A percentile compares a stretch with the other conserved stretches of the same genome.
Conservation (phyloP, 257 asterid species). For the Ehretia macrophylla region DNA sequence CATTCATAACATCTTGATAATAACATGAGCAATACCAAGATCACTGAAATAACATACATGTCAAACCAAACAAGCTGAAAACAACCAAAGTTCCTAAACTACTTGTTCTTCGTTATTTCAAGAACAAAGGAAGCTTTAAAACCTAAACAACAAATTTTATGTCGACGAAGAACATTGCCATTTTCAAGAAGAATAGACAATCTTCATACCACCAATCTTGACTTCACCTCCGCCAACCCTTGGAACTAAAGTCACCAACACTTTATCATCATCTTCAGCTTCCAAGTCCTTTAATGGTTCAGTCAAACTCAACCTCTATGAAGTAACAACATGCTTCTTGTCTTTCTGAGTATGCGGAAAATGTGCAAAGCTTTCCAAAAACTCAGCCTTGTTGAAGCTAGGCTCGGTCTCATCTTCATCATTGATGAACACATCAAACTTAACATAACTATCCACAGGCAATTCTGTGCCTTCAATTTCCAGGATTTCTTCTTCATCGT, state of each 20-base stretch:
- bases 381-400: slow-evolving; percentile 49
- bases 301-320: slow-evolving; percentile 41
- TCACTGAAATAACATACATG: too few species aligned
- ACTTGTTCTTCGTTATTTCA: neutral
- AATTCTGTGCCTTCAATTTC: slow-evolving; percentile 47
- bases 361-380: slow-evolving; percentile 63
- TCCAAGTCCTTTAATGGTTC: slow-evolving; percentile 64
- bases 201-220: slow-evolving; percentile 52
- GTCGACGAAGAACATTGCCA: neutral
- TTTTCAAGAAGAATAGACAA: slow-evolving; percentile 20
- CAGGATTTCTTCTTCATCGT: slow-evolving; percentile 48
- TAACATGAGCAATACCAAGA: too few species aligned
- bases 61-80: too few species aligned
- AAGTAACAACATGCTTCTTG: slow-evolving; percentile 40
- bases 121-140: neutral
- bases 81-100: neutral
- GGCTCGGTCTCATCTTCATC: slow-evolving; percentile 47
- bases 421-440: slow-evolving; percentile 60
- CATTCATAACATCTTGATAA: too few species aligned
- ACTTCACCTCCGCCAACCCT: slow-evolving; percentile 40
- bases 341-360: slow-evolving; percentile 57
- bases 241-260: slow-evolving; percentile 68
- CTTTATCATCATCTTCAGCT: slow-evolving; percentile 52
- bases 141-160: neutral
- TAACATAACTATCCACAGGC: slow-evolving; percentile 37